Evolutionary conservation across 2,329 filamentous ascomycete genomes (phyloP).

Genomic region (Mollisiaceae sp.): DNA sequence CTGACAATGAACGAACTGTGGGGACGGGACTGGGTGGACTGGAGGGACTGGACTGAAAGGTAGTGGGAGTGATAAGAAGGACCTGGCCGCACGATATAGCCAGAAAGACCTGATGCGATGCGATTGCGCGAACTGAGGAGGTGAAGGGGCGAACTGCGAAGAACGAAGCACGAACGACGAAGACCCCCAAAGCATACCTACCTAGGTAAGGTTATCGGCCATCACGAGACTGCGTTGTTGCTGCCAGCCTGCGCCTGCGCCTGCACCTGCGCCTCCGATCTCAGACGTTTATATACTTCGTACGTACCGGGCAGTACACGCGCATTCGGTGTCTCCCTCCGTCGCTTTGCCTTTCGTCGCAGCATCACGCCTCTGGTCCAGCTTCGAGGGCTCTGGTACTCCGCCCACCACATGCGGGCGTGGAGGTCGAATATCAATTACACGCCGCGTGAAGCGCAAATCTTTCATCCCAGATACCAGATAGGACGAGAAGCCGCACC

Average conservation of each 20-base stretch:
- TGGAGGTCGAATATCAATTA: conserved; percentile 10
- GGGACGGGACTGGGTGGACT: not conserved
- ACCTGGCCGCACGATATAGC: conserved; percentile 9
- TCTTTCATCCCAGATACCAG: conserved; percentile 20
- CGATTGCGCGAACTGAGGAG: conserved; percentile 4
- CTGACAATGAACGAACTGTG: not conserved
- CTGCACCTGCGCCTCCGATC: too few species aligned
- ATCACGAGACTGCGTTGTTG: conserved; percentile 6
- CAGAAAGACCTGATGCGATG: not conserved
- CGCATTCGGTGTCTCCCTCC: not conserved
- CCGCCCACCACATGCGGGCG: conserved; percentile 19
- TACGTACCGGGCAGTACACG: too few species aligned
- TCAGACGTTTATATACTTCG: too few species aligned
- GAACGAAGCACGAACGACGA: too few species aligned
- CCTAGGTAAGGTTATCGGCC: not conserved
- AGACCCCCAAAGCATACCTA: too few species aligned
- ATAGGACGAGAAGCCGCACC: conserved; percentile 27
- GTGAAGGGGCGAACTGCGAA: not conserved
- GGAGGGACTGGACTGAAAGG: not conserved
- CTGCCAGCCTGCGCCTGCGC: not conserved
- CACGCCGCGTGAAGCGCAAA: conserved; percentile 29
- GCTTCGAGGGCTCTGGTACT: not conserved
- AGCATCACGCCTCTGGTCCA: too few species aligned
- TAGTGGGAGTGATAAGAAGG: not conserved
- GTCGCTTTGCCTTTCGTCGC: not conserved